phyloP scores from a whole-genome alignment of 163 green algal species.

The Prototheca wickerhamii region DNA sequence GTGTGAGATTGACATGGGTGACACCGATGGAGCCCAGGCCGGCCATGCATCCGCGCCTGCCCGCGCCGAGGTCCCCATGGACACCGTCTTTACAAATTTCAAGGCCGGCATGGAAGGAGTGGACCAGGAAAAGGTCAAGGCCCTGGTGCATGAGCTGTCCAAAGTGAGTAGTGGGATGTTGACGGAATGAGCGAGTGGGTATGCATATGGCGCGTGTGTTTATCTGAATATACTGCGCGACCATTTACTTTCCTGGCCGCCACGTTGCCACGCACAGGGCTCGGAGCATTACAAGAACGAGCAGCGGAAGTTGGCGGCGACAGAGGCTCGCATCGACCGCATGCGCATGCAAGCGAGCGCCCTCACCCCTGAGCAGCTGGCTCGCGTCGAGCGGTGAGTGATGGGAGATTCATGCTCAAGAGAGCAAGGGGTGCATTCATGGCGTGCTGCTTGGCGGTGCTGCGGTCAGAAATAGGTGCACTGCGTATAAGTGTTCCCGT shows the following conservation, averaged over 20 bases:
- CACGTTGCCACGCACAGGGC: constrained; percentile 30
- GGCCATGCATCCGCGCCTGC: not conserved
- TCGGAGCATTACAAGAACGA: constrained; percentile 85
- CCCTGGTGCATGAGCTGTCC: constrained; percentile 84
- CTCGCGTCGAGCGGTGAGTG: constrained; percentile 1
- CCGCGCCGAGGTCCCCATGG: constrained; percentile 1
- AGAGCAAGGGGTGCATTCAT: too few relatives aligned
- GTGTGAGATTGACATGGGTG: not conserved
- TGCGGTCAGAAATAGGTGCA: too few relatives aligned
- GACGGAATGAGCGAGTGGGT: too few relatives aligned
- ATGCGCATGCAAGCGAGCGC: constrained; percentile 24
- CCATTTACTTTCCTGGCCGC: not conserved
- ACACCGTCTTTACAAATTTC: constrained; percentile 86
- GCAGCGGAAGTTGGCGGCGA: constrained; percentile 65
- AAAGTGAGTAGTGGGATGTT: constrained; percentile 36
- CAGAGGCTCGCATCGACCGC: constrained; percentile 43
- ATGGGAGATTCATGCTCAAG: not conserved
- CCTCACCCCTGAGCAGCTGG: constrained; percentile 39
- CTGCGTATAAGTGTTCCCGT: too few relatives aligned
- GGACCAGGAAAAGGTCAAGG: constrained; percentile 67
- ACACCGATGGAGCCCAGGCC: not conserved
- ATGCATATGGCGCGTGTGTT: too few relatives aligned
- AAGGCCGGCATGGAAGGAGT: constrained; percentile 87
- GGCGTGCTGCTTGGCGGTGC: too few relatives aligned
- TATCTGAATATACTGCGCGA: too few relatives aligned